A percentile compares a stretch with the other conserved stretches of the same genome.
Conservation (phyloP, 148 eudicot species). For the Salicornia ramosissima region DNA sequence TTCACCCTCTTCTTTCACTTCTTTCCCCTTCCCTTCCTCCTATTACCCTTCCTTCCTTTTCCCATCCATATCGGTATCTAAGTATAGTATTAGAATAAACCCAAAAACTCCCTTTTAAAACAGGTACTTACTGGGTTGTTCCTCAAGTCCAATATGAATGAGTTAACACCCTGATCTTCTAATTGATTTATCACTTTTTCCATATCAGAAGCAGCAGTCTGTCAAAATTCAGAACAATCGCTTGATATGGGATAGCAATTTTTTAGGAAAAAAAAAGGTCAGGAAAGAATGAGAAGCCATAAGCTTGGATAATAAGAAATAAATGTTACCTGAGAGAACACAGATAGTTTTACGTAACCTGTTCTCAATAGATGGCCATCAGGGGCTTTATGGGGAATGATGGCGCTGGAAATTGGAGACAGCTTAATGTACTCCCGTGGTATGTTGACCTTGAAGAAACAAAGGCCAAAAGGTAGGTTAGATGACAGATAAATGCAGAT, state of each 20-base stretch:
- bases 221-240: conserved; percentile 11
- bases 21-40: too few species aligned
- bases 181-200: conserved; percentile 65
- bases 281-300: conserved; percentile 1
- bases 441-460: conserved; percentile 60
- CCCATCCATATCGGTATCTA: too few species aligned
- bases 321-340: conserved; percentile 78
- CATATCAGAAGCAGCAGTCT: conserved; percentile 92
- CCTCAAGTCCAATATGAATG: conserved; percentile 83
- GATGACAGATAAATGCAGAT: not conserved
- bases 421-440: conserved; percentile 80
- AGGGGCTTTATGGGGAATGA: conserved; percentile 72
- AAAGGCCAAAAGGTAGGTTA: not conserved
- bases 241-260: not conserved
- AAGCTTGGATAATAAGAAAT: not conserved
- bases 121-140: conserved; percentile 69
- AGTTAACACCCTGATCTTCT: conserved; percentile 85
- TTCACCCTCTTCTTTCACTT: too few species aligned
- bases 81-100: not conserved
- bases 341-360: conserved; percentile 70
- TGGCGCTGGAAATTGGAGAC: conserved; percentile 81
- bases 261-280: not conserved
- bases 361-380: conserved; percentile 71
- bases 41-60: too few species aligned
- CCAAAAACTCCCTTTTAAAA: too few species aligned